phyloP scores from a whole-genome alignment of 306 rosid genomes.

The Acacia melanoxylon region DNA sequence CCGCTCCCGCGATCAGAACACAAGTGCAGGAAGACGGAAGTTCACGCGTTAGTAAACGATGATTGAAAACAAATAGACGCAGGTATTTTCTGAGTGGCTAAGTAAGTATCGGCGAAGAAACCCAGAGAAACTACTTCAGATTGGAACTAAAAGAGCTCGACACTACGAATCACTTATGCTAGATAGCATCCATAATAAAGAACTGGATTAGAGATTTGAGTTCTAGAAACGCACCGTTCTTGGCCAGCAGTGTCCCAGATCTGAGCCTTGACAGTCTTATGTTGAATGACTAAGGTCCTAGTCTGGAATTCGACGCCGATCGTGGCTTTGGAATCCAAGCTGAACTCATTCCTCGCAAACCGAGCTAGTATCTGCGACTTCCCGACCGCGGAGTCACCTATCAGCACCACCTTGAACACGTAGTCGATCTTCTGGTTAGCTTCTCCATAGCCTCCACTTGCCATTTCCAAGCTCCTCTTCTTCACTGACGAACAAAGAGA shows the following conservation, averaged over 20 bases:
- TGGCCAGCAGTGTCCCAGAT: constrained; percentile 99
- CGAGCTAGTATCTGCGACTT: constrained; percentile 94
- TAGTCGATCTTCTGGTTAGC: constrained; percentile 89
- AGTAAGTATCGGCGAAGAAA: not conserved
- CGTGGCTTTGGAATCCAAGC: constrained; percentile 93
- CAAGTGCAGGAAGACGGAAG: not conserved
- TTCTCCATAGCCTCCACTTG: constrained; percentile 79
- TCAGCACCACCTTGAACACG: constrained; percentile 94
- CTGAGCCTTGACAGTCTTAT: constrained; percentile 98
- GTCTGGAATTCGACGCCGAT: constrained; percentile 99
- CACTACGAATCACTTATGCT: not conserved
- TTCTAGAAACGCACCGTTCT: constrained; percentile 61
- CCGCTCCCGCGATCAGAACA: not conserved
- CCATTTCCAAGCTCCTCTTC: constrained; percentile 47
- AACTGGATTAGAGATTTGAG: not conserved
- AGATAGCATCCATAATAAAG: not conserved
- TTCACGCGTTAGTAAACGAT: not conserved
- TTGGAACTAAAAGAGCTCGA: not conserved
- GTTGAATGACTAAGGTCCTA: constrained; percentile 76
- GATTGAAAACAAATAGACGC: not conserved
- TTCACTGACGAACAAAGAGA: not conserved
- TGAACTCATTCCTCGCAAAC: constrained; percentile 95
- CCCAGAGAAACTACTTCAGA: not conserved
- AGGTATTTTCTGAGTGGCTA: not conserved
- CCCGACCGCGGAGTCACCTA: constrained; percentile 98